Evolutionary conservation across 192 early-diverging fungal species (phyloP).

Genomic region (Rhizophlyctis rosea): DNA sequence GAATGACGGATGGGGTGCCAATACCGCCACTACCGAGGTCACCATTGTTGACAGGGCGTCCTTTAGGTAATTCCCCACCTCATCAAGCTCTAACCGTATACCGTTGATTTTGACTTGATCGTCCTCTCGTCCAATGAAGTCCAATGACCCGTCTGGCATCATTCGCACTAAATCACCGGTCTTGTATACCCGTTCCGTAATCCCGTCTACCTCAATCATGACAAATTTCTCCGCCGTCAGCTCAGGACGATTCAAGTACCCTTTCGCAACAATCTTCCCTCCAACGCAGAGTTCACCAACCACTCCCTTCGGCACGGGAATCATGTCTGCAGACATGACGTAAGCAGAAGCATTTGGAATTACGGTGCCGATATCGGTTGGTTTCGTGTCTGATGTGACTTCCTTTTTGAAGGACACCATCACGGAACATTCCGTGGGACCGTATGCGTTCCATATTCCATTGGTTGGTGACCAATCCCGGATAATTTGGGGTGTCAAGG

Average conservation of each 20-base stretch:
- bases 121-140: slow-evolving; percentile 28
- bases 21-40: not conserved
- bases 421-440: not conserved
- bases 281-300: slow-evolving; percentile 37
- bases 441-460: slow-evolving; percentile 2
- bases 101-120: slow-evolving; percentile 54
- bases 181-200: slow-evolving; percentile 24
- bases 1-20: slow-evolving; percentile 1
- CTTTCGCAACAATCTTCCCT: slow-evolving; percentile 30
- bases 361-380: not conserved
- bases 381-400: not conserved
- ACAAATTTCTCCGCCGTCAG: slow-evolving; percentile 32
- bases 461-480: too few relatives aligned
- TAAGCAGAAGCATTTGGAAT: slow-evolving; percentile 1
- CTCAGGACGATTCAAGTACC: slow-evolving; percentile 43
- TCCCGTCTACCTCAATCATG: not conserved
- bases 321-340: slow-evolving; percentile 9
- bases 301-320: slow-evolving; percentile 30
- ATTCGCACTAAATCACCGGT: slow-evolving; percentile 26
- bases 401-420: too few relatives aligned
- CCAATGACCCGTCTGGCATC: slow-evolving; percentile 3
- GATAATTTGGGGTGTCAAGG: slow-evolving; percentile 12
- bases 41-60: not conserved
- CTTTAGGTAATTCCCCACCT: slow-evolving; percentile 24
- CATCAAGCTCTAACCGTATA: slow-evolving; percentile 42